Conservation (phyloP, 495 filamentous ascomycete species). For the Bombardia bombarda region DNA sequence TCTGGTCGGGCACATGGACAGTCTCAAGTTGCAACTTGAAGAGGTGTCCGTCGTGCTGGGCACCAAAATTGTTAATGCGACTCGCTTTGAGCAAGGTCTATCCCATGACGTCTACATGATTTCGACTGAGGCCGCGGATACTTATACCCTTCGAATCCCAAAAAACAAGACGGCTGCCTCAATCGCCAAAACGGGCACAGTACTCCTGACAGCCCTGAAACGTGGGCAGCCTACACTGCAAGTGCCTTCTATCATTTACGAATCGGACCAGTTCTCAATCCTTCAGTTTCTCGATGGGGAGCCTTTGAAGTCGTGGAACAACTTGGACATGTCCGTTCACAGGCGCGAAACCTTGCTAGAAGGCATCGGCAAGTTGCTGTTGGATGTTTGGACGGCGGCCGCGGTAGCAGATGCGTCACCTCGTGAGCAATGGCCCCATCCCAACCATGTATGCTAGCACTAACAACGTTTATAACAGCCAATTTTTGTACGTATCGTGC, state of each 20-base stretch:
- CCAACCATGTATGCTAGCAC: constrained; percentile 4
- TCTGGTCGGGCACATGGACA: constrained; percentile 2
- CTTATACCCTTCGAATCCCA: constrained; percentile 3
- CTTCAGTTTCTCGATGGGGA: constrained; percentile 3
- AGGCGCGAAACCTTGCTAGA: constrained; percentile 3
- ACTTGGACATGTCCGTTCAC: constrained; percentile 4
- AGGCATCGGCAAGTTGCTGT: constrained; percentile 4
- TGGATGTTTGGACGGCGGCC: constrained; percentile 3
- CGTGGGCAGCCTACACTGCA: constrained; percentile 2
- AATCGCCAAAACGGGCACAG: constrained; percentile 3
- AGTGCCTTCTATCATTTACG: constrained; percentile 3
- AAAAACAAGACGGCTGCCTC: constrained; percentile 3
- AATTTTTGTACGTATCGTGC: constrained; percentile 2
- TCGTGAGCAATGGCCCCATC: constrained; percentile 3
- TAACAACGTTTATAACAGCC: constrained; percentile 1
- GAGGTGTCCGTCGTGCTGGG: constrained; percentile 3
- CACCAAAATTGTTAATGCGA: constrained; percentile 3
- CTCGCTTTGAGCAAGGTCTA: constrained; percentile 4
- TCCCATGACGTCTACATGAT: constrained; percentile 4
- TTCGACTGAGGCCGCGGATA: constrained; percentile 2
- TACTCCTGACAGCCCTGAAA: constrained; percentile 3
- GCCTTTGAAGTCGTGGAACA: constrained; percentile 4
- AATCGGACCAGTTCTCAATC: constrained; percentile 3
- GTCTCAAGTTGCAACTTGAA: constrained; percentile 3
- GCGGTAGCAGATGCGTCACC: constrained; percentile 3